Percentiles rank a stretch among this genome's conserved stretches.
Conservation (phyloP, 2,329 filamentous ascomycete species). For the Cyphellophora attinorum region DNA sequence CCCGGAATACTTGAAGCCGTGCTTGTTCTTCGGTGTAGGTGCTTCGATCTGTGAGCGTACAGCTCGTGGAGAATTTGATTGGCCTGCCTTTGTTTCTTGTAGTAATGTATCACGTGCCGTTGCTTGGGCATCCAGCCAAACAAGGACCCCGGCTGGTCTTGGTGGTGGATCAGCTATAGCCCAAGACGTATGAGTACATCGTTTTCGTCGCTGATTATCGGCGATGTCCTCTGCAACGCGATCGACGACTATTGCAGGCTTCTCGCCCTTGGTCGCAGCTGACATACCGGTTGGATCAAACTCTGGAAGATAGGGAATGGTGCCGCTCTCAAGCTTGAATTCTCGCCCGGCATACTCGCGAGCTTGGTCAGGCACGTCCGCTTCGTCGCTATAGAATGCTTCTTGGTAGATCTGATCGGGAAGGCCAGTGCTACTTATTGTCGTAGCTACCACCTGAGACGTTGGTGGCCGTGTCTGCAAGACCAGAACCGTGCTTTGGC, state of each 20-base stretch:
- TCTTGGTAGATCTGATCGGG: slow-evolving; percentile 72
- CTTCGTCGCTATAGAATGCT: slow-evolving; percentile 74
- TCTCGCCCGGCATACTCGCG: slow-evolving; percentile 83
- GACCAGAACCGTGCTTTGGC: slow-evolving; percentile 4
- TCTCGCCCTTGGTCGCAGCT: slow-evolving; percentile 46
- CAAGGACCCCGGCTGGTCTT: slow-evolving; percentile 55
- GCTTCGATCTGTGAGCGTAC: slow-evolving; percentile 75
- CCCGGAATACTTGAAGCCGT: slow-evolving; percentile 80
- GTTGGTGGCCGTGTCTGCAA: slow-evolving; percentile 21
- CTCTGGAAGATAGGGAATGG: slow-evolving; percentile 66
- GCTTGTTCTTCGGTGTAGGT: slow-evolving; percentile 69
- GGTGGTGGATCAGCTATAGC: slow-evolving; percentile 66
- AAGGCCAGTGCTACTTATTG: slow-evolving; percentile 45
- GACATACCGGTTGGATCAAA: slow-evolving; percentile 60
- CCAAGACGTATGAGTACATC: slow-evolving; percentile 63
- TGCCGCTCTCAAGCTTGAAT: slow-evolving; percentile 67
- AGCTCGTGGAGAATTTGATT: slow-evolving; percentile 3
- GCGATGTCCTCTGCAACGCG: slow-evolving; percentile 40
- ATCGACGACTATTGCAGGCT: slow-evolving; percentile 38
- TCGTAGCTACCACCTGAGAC: slow-evolving; percentile 38
- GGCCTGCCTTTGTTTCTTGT: slow-evolving; percentile 4
- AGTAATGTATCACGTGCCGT: slow-evolving; percentile 20
- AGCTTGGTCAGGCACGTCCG: slow-evolving; percentile 66
- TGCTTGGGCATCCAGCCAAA: slow-evolving; percentile 52
- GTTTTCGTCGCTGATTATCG: slow-evolving; percentile 43